phyloP scores from a whole-genome alignment of 139 green algal genomes.

The Tetradesmus lagerheimii region DNA sequence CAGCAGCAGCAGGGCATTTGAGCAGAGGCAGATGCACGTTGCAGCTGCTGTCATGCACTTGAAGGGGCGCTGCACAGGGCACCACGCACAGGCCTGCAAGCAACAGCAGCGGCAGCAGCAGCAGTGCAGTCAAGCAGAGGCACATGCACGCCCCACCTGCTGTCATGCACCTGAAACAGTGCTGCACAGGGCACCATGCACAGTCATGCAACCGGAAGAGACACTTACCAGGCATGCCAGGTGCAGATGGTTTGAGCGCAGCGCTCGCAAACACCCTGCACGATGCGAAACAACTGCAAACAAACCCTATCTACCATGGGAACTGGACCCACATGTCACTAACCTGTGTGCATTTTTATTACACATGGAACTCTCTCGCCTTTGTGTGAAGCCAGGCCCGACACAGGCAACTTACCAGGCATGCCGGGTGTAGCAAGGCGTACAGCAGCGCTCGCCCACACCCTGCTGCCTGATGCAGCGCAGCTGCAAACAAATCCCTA shows the following conservation, averaged over 20 bases:
- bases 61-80: neutral
- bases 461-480: neutral
- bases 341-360: too few species aligned
- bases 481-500: neutral
- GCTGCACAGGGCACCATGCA: constrained; percentile 10
- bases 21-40: too few species aligned
- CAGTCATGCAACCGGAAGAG: neutral
- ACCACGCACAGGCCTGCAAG: neutral
- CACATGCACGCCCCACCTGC: neutral
- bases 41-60: neutral
- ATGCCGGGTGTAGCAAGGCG: too few species aligned
- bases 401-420: too few species aligned
- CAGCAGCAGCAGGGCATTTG: neutral
- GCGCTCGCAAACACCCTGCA: neutral
- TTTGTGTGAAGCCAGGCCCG: too few species aligned
- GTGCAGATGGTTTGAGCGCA: neutral
- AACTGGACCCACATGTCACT: too few species aligned
- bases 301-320: too few species aligned
- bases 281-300: too few species aligned
- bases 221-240: neutral
- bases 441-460: too few species aligned
- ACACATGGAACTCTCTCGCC: too few species aligned
- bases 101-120: neutral
- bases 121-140: too few species aligned
- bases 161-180: neutral